Evolutionary conservation across 345 rosid species (phyloP).

Genomic region (Fremontodendron californicum): DNA sequence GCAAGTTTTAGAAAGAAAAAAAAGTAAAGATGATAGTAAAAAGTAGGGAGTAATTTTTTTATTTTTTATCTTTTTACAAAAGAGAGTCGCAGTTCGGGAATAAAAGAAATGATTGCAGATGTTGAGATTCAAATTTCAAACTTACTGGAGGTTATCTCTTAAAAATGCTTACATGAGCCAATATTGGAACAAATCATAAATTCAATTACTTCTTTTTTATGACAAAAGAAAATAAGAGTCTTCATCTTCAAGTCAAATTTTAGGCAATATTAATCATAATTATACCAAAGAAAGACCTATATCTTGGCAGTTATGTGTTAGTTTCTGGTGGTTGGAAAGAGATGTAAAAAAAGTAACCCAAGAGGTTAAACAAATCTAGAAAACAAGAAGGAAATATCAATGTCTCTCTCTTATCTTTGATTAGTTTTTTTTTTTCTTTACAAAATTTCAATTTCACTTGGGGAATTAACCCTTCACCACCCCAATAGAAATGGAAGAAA

Average conservation of each 20-base stretch:
- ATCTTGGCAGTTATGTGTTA: slow-evolving; percentile 21
- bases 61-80: no score
- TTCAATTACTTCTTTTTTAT: no score
- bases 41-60: neutral
- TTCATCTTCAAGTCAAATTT: neutral
- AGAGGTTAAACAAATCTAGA: neutral
- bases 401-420: neutral
- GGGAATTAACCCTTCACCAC: neutral
- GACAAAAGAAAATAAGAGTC: neutral
- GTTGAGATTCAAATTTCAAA: no score
- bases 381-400: neutral
- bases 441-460: neutral
- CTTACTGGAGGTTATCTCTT: no score
- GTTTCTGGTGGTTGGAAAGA: slow-evolving; percentile 20
- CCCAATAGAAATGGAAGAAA: slow-evolving; percentile 3
- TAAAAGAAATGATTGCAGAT: no score
- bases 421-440: neutral
- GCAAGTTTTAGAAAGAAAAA: neutral
- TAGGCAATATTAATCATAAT: neutral
- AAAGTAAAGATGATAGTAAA: neutral
- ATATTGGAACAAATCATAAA: no score
- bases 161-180: no score
- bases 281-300: slow-evolving; percentile 2
- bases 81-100: no score
- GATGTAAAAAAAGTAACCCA: slow-evolving; percentile 1